These are phyloP conservation scores for Populus davidiana DNA, from an alignment of 345 rosid genomes.

Conservation along the genomic window DNA sequence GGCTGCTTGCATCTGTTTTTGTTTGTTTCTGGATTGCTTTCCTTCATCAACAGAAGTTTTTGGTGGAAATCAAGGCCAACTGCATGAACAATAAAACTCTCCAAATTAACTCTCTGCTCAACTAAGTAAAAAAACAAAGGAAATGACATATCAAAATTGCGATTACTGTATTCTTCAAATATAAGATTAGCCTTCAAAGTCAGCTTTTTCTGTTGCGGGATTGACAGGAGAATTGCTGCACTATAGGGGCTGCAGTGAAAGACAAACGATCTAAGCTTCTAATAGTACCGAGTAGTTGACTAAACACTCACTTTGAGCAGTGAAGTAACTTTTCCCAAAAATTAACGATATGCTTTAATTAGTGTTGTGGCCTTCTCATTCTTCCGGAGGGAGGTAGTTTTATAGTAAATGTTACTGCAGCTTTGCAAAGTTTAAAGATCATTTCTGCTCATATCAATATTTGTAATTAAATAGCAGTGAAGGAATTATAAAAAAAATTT, in stretches of 20 bases:
- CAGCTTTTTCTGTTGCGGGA: slow-evolving; percentile 45
- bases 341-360: too few species aligned
- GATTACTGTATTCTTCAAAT: slow-evolving; percentile 80
- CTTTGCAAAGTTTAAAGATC: neutral
- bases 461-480: neutral
- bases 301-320: neutral
- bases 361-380: neutral
- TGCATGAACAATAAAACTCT: slow-evolving; percentile 30
- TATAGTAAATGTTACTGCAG: neutral
- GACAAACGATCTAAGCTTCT: slow-evolving; percentile 9
- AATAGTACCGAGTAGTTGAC: neutral
- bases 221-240: slow-evolving; percentile 47
- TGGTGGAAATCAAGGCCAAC: slow-evolving; percentile 83
- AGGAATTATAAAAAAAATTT: neutral
- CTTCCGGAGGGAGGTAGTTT: neutral
- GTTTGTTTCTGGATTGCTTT: slow-evolving; percentile 24
- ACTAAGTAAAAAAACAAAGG: neutral
- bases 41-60: slow-evolving; percentile 47
- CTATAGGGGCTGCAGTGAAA: slow-evolving; percentile 71
- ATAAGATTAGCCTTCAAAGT: slow-evolving; percentile 79
- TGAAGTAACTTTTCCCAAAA: too few species aligned
- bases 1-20: slow-evolving; percentile 35
- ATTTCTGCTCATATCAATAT: neutral
- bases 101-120: neutral
- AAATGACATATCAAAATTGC: slow-evolving; percentile 1